Evolutionary conservation across 2,329 filamentous ascomycete species (phyloP).

Genomic region (Diaporthe citriasiana): DNA sequence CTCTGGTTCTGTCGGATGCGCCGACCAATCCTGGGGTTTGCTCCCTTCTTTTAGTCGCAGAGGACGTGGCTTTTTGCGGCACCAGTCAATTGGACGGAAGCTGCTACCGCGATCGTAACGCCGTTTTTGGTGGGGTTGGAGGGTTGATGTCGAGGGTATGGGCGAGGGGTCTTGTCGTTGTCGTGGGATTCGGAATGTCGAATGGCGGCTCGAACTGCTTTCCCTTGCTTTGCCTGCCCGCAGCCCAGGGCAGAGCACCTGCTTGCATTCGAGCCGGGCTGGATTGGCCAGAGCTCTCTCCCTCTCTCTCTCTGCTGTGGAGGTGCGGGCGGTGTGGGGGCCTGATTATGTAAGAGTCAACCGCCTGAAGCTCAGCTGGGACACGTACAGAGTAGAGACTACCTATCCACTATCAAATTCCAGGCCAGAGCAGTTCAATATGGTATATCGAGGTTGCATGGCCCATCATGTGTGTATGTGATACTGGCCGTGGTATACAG

Average conservation of each 20-base stretch:
- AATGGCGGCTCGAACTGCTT: slow-evolving; percentile 22
- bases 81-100: background rate
- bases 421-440: too few relatives aligned
- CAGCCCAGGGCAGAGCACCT: background rate
- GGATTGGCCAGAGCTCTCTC: slow-evolving; percentile 22
- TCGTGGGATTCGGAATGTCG: background rate
- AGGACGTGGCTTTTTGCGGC: background rate
- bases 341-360: background rate
- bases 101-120: background rate
- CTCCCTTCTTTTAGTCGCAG: background rate
- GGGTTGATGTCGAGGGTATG: background rate
- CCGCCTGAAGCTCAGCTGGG: background rate
- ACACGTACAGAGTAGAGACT: background rate
- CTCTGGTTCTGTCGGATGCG: slow-evolving; percentile 1
- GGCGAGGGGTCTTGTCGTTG: background rate
- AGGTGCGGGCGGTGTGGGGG: slow-evolving; percentile 5
- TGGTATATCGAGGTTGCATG: too few relatives aligned
- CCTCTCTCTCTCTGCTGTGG: background rate
- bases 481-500: background rate
- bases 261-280: slow-evolving; percentile 2
- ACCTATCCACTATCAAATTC: too few relatives aligned
- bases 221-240: background rate
- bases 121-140: background rate
- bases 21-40: background rate
- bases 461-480: too few relatives aligned